Base-by-base conservation (phyloP, 2,329 filamentous ascomycete genomes). In the Hypoxylon rubiginosum region DNA sequence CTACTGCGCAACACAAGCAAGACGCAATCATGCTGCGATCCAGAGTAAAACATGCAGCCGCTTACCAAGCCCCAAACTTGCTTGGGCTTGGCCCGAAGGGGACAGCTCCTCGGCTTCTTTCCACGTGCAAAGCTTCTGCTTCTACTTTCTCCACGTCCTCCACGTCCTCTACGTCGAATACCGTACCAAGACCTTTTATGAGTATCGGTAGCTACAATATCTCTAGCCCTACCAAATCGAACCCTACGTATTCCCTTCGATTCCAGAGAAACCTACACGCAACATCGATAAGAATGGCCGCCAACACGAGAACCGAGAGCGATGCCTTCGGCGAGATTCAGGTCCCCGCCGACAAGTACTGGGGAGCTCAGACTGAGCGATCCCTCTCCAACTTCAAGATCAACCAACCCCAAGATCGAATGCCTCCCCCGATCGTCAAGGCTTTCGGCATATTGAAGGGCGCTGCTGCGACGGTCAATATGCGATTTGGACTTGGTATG, bases 401-500 rank as follows among this genome's bases (percentile, higher is more conserved):
- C 89, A 98, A 98, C 84, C 96, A 98, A 86, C 96, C 96, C 66
- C 93, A 97, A 83, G 96, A 99, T 80, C 94, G 96, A 80, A 98
- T 98, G 94, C 96, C 96, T 52, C 91, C 93, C 71, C 92, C 94
- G 49, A 91, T 99, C 74, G 86, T 98, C 77, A 91, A 90, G 82
- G 96, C 96, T 6, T 97, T 99, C 80, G 96, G 96, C 79, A 97
- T 98, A 76, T 87, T 99, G 72, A 99, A 99, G 88, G 95, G 94
- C 71, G 96, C 96, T 62, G 96, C 96, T 48, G 96, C 96, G 51
- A 93, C 91, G 7, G 96, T 98, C 70, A 99, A 99, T 85, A 94
- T 97, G 89, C 90, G 90, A 80, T 98, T 88, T 82, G 96, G 96
- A 73, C 91, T 99, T 84, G 92, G 91, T 91, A 82, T 81, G 80